Base-by-base conservation (phyloP, 2,329 filamentous ascomycete genomes). In the Fusarium sp. region DNA sequence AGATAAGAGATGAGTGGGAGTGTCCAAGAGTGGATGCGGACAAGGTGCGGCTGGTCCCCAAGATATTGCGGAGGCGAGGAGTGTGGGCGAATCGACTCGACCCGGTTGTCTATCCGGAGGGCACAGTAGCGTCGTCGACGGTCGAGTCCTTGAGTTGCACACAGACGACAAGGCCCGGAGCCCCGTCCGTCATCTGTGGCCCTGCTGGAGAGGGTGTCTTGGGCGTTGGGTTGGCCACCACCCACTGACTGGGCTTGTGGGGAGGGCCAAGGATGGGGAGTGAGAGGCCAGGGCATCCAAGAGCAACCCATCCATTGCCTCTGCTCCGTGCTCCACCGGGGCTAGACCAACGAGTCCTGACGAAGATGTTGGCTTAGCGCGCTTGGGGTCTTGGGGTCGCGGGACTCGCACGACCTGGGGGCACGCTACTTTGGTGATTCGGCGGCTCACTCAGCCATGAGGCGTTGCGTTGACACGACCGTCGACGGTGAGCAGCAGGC, bases 1-100 rank as follows among this genome's bases (percentile, higher is more conserved):
- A 43, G 70, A 57, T 43, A 73, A 67, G 73, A 76, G 73, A 76
- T 68, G 75, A 73, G 72, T 69, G 58, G 66, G 56, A 59, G 61
- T 66, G 67, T 60, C 48, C 58, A 71, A 70, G 62, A 76, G 77
- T 77, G 77, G 75, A 78, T 67, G 72, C 43, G 56, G 70, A 72
- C 73, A 71, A 77, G 74, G 77, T 76, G 77, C 77, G 64, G 74
- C 68, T 75, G 75, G 73, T 78, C 76, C 48, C 69, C 77, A 78
- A 78, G 77, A 78, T 78, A 78, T 79, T 77, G 77, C 76, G 77
- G 77, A 78, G 77, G 77, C 75, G 77, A 78, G 68, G 71, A 64
- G 57, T 70, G 73, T 75, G 75, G 70, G 73, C 76, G 68, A 78
- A 77, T 78, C 71, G 73, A 77, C 68, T 68, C 59, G 66, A 68